These are phyloP conservation scores for Fusarium pseudonygamai DNA, from an alignment of 2,329 filamentous ascomycete species.

Conservation along the genomic window DNA sequence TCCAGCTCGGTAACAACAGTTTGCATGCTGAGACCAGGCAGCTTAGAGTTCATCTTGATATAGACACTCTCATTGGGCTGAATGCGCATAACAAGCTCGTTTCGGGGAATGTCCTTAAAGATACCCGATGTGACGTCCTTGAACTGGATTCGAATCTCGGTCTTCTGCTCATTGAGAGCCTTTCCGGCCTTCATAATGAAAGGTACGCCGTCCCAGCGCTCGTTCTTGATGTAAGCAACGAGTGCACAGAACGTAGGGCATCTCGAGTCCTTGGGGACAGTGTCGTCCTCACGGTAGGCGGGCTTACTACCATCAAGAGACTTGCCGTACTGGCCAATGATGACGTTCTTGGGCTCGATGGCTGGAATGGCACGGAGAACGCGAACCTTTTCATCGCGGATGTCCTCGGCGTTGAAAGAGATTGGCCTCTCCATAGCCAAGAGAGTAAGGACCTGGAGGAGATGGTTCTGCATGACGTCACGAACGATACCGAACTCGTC, in stretches of 20 bases:
- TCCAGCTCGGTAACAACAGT: conserved; percentile 98
- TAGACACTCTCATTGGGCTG: conserved; percentile 99
- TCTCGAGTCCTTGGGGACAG: conserved; percentile 94
- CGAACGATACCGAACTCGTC: conserved; percentile 99
- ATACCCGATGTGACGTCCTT: conserved; percentile 99
- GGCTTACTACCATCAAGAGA: conserved; percentile 97
- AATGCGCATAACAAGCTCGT: conserved; percentile 98
- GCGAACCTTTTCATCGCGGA: conserved; percentile 97
- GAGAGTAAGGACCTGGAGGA: conserved; percentile 94
- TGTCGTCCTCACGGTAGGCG: conserved; percentile 98
- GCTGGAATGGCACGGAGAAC: conserved; percentile 92
- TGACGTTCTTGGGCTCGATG: conserved; percentile 99
- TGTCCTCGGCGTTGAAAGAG: conserved; percentile 97
- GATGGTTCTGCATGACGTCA: conserved; percentile 99
- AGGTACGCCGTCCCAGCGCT: conserved; percentile 98
- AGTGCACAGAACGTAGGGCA: conserved; percentile 98
- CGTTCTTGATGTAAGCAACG: conserved; percentile 99
- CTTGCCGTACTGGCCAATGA: conserved; percentile 98
- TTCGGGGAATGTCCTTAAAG: conserved; percentile 99
- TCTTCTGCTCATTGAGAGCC: conserved; percentile 99
- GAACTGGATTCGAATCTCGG: conserved; percentile 98
- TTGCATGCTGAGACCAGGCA: conserved; percentile 98
- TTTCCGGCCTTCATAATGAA: conserved; percentile 99
- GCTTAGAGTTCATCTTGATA: conserved; percentile 99
- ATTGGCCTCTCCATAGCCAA: conserved; percentile 98